phyloP scores from a whole-genome alignment of 164 flowering plant genomes.

The Magnolia sinica region DNA sequence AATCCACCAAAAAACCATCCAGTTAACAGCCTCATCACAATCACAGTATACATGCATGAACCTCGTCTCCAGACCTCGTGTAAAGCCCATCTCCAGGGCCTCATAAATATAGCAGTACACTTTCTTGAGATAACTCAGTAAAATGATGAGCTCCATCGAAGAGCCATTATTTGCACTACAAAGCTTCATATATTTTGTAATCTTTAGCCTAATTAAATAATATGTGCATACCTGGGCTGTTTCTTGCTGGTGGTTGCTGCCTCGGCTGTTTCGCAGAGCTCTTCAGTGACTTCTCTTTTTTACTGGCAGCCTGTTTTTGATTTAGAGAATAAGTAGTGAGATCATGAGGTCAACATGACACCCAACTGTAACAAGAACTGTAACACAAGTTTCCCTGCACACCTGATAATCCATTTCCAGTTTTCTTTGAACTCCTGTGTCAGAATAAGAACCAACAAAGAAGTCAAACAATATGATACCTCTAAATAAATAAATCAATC shows the following conservation, averaged over 20 bases:
- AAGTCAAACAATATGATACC: not conserved
- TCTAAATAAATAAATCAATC: not conserved
- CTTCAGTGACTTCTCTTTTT: slow-evolving; percentile 43
- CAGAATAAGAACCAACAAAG: not conserved
- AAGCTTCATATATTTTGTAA: too few species aligned
- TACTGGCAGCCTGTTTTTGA: slow-evolving; percentile 36
- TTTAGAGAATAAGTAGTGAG: not conserved
- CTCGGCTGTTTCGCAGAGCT: slow-evolving; percentile 30
- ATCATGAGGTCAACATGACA: not conserved
- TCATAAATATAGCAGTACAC: too few species aligned
- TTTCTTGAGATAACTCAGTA: too few species aligned
- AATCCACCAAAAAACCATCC: too few species aligned
- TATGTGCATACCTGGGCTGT: slow-evolving; percentile 39
- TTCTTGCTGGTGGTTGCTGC: slow-evolving; percentile 62
- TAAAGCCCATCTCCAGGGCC: too few species aligned
- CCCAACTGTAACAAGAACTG: not conserved
- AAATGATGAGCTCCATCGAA: too few species aligned
- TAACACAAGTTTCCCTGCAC: not conserved
- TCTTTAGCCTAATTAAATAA: too few species aligned
- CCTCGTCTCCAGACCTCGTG: too few species aligned
- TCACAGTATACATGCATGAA: too few species aligned
- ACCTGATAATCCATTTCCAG: slow-evolving; percentile 67
- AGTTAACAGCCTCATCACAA: too few species aligned
- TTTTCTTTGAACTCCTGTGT: slow-evolving; percentile 39
- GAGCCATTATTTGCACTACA: too few species aligned